A percentile compares a stretch with the other conserved stretches of the same genome.
Evolutionary conservation across 2,329 filamentous ascomycete species (phyloP).

Genomic region (Cladophialophora bantiana): DNA sequence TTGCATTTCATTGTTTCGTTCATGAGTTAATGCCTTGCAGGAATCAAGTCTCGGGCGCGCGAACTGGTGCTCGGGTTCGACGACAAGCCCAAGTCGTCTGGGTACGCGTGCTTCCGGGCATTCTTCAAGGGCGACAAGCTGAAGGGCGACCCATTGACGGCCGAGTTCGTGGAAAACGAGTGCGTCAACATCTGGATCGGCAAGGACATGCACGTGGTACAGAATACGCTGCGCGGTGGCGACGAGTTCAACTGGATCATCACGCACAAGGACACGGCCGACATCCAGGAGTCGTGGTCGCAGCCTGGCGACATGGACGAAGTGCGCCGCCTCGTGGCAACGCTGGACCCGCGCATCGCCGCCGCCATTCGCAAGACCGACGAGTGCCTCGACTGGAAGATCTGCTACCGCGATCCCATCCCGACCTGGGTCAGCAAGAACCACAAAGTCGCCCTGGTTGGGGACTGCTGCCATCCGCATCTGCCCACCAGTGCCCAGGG

Average conservation of each 20-base stretch:
- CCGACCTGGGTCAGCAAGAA: constrained; percentile 41
- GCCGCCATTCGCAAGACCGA: constrained; percentile 54
- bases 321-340: constrained; percentile 58
- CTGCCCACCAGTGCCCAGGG: constrained; percentile 55
- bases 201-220: constrained; percentile 58
- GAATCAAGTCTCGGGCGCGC: constrained; percentile 61
- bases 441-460: constrained; percentile 44
- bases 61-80: constrained; percentile 54
- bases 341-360: constrained; percentile 59
- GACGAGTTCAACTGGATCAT: constrained; percentile 57
- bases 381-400: constrained; percentile 44
- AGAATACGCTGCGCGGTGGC: constrained; percentile 61
- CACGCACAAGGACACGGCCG: constrained; percentile 56
- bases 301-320: constrained; percentile 62
- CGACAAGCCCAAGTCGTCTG: constrained; percentile 47
- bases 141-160: constrained; percentile 58
- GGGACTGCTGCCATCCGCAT: constrained; percentile 50
- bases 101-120: constrained; percentile 44
- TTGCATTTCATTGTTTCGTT: not conserved
- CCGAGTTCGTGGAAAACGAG: constrained; percentile 60
- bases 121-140: constrained; percentile 54
- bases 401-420: constrained; percentile 43
- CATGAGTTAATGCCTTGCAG: constrained; percentile 38
- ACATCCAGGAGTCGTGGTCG: constrained; percentile 64
- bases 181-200: constrained; percentile 64